Conservation (phyloP, 805 yeast genomes). For the Cyberlindnera euphorbiiphila region DNA sequence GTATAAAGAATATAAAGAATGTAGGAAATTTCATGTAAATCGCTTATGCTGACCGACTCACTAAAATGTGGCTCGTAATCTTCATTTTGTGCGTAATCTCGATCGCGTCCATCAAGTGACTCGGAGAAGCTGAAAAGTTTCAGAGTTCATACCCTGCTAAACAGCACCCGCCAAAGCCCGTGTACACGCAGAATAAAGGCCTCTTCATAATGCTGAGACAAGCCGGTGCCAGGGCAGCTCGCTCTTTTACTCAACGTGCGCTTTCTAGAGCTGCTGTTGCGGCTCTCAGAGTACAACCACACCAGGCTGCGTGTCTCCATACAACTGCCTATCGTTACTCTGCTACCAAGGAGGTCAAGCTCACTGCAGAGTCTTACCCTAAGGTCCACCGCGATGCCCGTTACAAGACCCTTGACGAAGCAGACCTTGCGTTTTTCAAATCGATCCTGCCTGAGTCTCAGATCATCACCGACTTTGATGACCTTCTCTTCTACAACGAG, state of each 20-base stretch:
- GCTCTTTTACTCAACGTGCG: slow-evolving; percentile 4
- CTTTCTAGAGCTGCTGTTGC: too few species aligned
- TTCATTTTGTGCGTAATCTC: too few species aligned
- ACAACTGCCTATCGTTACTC: slow-evolving; percentile 7
- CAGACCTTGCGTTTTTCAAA: slow-evolving; percentile 60
- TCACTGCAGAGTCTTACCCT: slow-evolving; percentile 72
- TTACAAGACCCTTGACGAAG: slow-evolving; percentile 48
- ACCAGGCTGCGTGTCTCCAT: too few species aligned
- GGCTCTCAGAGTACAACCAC: slow-evolving; percentile 1
- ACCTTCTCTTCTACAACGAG: slow-evolving; percentile 69
- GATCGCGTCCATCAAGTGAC: too few species aligned
- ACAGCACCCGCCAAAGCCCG: too few species aligned
- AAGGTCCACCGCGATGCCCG: slow-evolving; percentile 46
- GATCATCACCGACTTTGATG: slow-evolving; percentile 53
- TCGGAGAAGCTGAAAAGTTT: too few species aligned
- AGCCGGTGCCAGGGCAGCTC: slow-evolving; percentile 6
- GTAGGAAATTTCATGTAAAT: too few species aligned
- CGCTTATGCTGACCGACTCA: too few species aligned
- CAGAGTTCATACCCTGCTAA: too few species aligned
- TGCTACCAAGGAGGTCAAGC: slow-evolving; percentile 29
- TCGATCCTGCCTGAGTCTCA: slow-evolving; percentile 50
- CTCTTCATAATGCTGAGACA: slow-evolving; percentile 16
- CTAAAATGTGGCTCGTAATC: too few species aligned
- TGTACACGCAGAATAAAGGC: too few species aligned
- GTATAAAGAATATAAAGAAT: too few species aligned